phyloP scores from a whole-genome alignment of 2,329 filamentous ascomycete species.

The Neofusicoccum umdonicola region DNA sequence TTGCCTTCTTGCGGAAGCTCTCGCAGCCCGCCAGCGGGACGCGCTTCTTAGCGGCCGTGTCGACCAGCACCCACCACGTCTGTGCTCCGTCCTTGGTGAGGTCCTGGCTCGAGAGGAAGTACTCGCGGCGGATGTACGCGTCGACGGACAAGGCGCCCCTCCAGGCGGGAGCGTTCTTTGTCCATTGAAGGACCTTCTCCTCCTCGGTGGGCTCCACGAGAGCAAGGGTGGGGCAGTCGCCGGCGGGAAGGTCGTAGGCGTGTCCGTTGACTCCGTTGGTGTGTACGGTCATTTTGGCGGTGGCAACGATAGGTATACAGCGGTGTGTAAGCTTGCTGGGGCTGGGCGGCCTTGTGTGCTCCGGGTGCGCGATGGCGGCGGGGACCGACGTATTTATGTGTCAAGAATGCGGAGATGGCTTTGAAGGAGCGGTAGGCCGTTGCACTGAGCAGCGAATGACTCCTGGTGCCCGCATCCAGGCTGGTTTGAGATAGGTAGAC shows the following conservation, averaged over 20 bases:
- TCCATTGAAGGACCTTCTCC: slow-evolving; percentile 53
- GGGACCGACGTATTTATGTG: slow-evolving; percentile 9
- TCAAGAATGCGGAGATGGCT: slow-evolving; percentile 12
- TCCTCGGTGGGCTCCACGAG: slow-evolving; percentile 55
- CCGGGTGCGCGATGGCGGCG: background rate
- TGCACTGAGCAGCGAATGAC: slow-evolving; percentile 9
- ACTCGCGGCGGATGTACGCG: slow-evolving; percentile 59
- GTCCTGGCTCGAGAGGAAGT: slow-evolving; percentile 49
- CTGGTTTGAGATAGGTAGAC: slow-evolving; percentile 3
- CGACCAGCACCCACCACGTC: slow-evolving; percentile 60
- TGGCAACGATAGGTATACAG: background rate
- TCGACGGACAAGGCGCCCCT: slow-evolving; percentile 54
- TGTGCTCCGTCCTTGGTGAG: slow-evolving; percentile 56
- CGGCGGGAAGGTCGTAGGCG: slow-evolving; percentile 42
- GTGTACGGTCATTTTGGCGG: slow-evolving; percentile 8
- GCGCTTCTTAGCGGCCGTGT: slow-evolving; percentile 39
- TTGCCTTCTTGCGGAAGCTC: slow-evolving; percentile 49
- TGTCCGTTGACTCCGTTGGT: slow-evolving; percentile 16
- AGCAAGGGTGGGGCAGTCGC: slow-evolving; percentile 50
- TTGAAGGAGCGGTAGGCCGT: background rate
- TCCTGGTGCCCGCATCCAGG: background rate
- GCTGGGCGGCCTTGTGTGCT: background rate
- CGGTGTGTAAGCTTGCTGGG: background rate
- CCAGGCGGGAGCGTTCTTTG: slow-evolving; percentile 58
- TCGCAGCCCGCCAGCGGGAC: slow-evolving; percentile 59